Evolutionary conservation across 2,329 filamentous ascomycete species (phyloP).

Genomic region (Triangularia setosa): DNA sequence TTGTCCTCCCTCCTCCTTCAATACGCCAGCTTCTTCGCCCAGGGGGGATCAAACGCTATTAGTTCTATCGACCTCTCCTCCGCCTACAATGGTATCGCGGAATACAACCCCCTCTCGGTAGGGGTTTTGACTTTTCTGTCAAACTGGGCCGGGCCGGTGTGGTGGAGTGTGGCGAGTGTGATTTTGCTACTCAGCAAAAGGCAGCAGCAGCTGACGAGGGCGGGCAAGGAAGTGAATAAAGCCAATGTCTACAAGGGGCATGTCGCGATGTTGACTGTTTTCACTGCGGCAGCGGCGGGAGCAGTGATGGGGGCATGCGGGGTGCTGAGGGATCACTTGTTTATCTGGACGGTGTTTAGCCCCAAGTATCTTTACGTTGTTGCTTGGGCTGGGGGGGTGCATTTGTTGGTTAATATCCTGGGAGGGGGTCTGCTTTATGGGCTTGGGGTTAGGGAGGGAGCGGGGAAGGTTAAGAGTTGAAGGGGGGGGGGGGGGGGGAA

Average conservation of each 20-base stretch:
- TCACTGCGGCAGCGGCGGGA: slow-evolving; percentile 59
- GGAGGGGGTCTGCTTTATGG: slow-evolving; percentile 57
- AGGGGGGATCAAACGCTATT: slow-evolving; percentile 90
- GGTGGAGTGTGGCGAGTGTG: slow-evolving; percentile 70
- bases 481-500: not conserved
- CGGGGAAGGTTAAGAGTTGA: slow-evolving; percentile 2
- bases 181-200: slow-evolving; percentile 49
- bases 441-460: slow-evolving; percentile 36
- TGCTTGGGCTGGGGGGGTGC: slow-evolving; percentile 81
- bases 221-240: not conserved
- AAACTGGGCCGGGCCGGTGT: slow-evolving; percentile 90
- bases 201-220: not conserved
- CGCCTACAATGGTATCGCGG: slow-evolving; percentile 86
- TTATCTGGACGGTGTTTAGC: slow-evolving; percentile 98
- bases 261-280: slow-evolving; percentile 64
- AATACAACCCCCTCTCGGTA: slow-evolving; percentile 77
- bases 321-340: slow-evolving; percentile 78
- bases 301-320: slow-evolving; percentile 89
- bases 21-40: slow-evolving; percentile 80
- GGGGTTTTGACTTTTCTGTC: slow-evolving; percentile 78
- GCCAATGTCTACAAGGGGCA: slow-evolving; percentile 45
- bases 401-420: slow-evolving; percentile 67
- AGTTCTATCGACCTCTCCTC: slow-evolving; percentile 92
- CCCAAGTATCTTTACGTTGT: slow-evolving; percentile 93
- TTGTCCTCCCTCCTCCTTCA: slow-evolving; percentile 73